These are phyloP conservation scores for Collybia sordida DNA, from an alignment of 768 basidiomycete species.

Conservation along the genomic window DNA sequence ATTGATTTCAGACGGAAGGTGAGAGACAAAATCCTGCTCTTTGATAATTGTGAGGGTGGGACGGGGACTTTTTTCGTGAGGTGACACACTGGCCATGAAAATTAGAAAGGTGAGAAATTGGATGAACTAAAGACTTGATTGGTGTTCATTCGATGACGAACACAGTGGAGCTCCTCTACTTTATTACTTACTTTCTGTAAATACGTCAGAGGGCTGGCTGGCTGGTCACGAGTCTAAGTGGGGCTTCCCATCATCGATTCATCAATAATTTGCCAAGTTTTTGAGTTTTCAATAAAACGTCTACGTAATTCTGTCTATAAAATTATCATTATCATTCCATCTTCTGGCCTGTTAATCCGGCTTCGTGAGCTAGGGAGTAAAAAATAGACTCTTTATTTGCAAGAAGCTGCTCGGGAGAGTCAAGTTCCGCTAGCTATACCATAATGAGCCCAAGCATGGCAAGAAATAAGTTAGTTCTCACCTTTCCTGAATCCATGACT, in stretches of 20 bases:
- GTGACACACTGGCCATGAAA: neutral
- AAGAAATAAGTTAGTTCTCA: constrained; percentile 22
- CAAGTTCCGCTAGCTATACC: constrained; percentile 71
- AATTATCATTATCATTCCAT: neutral
- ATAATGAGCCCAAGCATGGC: neutral
- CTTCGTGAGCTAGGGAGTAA: constrained; percentile 64
- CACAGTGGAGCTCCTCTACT: too few relatives aligned
- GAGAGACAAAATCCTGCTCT: constrained; percentile 21
- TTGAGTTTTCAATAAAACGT: too few relatives aligned
- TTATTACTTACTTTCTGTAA: too few relatives aligned
- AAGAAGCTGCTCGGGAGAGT: constrained; percentile 65
- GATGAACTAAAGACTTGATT: too few relatives aligned
- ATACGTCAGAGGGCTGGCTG: too few relatives aligned
- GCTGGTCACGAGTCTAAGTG: too few relatives aligned
- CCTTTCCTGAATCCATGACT: constrained; percentile 79
- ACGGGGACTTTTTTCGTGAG: constrained; percentile 3
- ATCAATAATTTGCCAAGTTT: too few relatives aligned
- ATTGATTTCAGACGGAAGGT: constrained; percentile 1
- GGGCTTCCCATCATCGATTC: too few relatives aligned
- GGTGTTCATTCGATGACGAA: too few relatives aligned
- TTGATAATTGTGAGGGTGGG: constrained; percentile 8
- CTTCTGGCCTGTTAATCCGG: constrained; percentile 39
- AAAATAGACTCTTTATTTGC: constrained; percentile 57
- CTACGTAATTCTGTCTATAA: neutral
- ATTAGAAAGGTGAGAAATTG: too few relatives aligned